phyloP scores from a whole-genome alignment of 495 filamentous ascomycete species.

The Aspergillus ellipticus region DNA sequence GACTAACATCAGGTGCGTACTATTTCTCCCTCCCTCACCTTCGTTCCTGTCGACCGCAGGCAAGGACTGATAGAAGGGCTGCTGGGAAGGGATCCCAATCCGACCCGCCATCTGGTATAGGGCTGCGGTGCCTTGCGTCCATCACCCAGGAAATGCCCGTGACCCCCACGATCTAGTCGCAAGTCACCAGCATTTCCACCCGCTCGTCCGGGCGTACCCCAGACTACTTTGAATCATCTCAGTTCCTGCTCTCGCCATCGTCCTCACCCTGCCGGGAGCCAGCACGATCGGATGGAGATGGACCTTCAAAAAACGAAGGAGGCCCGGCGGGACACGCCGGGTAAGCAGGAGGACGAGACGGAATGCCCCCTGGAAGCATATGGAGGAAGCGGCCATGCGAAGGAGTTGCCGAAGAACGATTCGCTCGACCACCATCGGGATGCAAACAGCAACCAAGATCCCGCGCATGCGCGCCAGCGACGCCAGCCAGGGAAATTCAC shows the following conservation, averaged over 20 bases:
- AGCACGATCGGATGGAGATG: constrained; percentile 27
- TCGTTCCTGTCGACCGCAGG: constrained; percentile 13
- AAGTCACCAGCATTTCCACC: neutral
- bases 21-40: constrained; percentile 17
- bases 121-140: constrained; percentile 23
- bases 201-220: neutral
- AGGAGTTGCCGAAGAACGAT: constrained; percentile 40
- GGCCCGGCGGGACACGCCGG: constrained; percentile 30
- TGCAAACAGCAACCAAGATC: constrained; percentile 24
- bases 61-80: constrained; percentile 22
- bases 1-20: constrained; percentile 19
- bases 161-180: constrained; percentile 17
- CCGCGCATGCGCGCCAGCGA: constrained; percentile 15
- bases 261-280: neutral
- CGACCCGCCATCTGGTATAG: constrained; percentile 7
- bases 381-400: constrained; percentile 32
- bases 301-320: constrained; percentile 48
- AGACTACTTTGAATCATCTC: neutral
- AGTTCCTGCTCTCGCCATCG: neutral
- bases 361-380: constrained; percentile 41
- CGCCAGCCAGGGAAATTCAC: constrained; percentile 6
- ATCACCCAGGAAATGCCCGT: constrained; percentile 21
- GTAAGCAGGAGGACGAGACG: constrained; percentile 38
- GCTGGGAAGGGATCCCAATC: constrained; percentile 16
- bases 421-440: constrained; percentile 27